These are phyloP conservation scores for Oryza brachyantha DNA, from an alignment of 176 grass and related monocot species.

Conservation along the genomic window DNA sequence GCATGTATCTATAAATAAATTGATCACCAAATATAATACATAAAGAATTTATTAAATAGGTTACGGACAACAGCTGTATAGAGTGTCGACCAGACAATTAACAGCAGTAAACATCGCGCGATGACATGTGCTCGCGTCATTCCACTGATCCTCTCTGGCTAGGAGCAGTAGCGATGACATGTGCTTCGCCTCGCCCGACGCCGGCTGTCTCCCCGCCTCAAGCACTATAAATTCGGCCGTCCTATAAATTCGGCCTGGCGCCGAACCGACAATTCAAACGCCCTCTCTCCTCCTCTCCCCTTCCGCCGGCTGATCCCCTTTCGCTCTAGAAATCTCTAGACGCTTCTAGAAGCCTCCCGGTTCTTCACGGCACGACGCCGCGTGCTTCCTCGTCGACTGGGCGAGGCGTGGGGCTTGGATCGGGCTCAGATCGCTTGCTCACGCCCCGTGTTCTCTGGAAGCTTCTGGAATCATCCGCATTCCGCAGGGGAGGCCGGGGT, in stretches of 20 bases:
- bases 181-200: not conserved
- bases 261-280: conserved; percentile 11
- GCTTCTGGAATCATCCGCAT: not conserved
- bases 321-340: conserved; percentile 7
- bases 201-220: not conserved
- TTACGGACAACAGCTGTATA: too few species aligned
- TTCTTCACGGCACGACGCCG: not conserved
- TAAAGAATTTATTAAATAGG: too few species aligned
- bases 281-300: not conserved
- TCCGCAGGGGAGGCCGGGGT: not conserved
- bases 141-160: not conserved
- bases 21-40: too few species aligned
- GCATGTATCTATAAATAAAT: too few species aligned
- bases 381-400: not conserved
- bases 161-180: too few species aligned
- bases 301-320: not conserved
- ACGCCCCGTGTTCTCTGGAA: not conserved
- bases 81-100: too few species aligned
- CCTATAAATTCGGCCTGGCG: not conserved
- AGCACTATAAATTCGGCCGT: not conserved
- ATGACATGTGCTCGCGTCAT: conserved; percentile 23
- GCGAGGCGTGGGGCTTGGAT: not conserved
- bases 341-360: not conserved
- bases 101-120: too few species aligned
- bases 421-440: not conserved